phyloP scores from a whole-genome alignment of 805 yeast species.

The Soucietia sequanensis region DNA sequence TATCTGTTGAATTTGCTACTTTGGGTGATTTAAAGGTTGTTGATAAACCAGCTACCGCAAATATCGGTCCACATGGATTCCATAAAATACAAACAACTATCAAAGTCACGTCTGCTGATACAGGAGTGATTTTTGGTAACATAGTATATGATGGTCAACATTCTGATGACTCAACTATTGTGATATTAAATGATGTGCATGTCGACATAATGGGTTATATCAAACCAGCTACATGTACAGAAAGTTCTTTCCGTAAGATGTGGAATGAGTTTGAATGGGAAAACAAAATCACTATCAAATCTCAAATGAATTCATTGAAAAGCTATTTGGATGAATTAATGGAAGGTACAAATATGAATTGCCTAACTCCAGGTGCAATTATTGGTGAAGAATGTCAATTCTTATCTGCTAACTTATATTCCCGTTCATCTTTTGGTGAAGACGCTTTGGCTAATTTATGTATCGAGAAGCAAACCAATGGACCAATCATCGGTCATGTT shows the following conservation, averaged over 20 bases:
- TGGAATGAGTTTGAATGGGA: constrained; percentile 99
- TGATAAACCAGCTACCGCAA: constrained; percentile 85
- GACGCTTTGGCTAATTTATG: constrained; percentile 95
- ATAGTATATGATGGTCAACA: constrained; percentile 95
- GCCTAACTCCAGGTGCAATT: constrained; percentile 90
- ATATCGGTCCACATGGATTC: constrained; percentile 97
- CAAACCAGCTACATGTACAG: constrained; percentile 89
- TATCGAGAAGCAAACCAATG: constrained; percentile 75
- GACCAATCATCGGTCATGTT: constrained; percentile 87
- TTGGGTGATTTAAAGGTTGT: constrained; percentile 94
- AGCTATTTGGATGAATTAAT: constrained; percentile 75
- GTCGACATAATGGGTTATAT: constrained; percentile 97
- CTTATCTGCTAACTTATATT: constrained; percentile 90
- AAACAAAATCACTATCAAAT: constrained; percentile 87
- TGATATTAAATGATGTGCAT: constrained; percentile 90
- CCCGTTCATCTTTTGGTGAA: constrained; percentile 92
- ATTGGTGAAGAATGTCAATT: constrained; percentile 87
- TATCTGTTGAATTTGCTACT: constrained; percentile 93
- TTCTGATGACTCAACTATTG: constrained; percentile 84
- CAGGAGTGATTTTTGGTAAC: constrained; percentile 97
- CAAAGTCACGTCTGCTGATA: constrained; percentile 94
- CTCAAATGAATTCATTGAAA: constrained; percentile 63
- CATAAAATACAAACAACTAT: constrained; percentile 84
- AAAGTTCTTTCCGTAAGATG: constrained; percentile 90
- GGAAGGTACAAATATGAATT: constrained; percentile 87